Conservation (phyloP, 805 yeast species). For the Yamadazyma takamatsuzukensis region DNA sequence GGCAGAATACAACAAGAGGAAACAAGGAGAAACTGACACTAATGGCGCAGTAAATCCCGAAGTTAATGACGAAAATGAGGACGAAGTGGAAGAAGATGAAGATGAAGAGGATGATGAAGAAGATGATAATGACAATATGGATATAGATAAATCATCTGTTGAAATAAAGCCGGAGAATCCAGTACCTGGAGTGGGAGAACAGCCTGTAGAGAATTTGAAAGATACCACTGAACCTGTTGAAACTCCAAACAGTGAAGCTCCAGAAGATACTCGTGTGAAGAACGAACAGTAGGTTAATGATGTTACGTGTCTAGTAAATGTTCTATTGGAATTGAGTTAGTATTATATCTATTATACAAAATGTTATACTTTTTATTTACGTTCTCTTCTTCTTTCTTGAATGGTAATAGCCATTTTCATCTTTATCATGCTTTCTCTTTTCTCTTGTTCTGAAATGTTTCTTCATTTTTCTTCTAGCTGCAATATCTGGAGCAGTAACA, state of each 20-base stretch:
- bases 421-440: conserved; percentile 70
- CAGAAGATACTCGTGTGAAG: too few relatives aligned
- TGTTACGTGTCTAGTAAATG: too few relatives aligned
- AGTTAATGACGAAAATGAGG: not conserved
- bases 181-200: too few relatives aligned
- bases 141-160: too few relatives aligned
- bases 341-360: too few relatives aligned
- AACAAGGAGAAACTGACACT: conserved; percentile 11
- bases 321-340: too few relatives aligned
- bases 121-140: not conserved
- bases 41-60: conserved; percentile 4
- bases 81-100: conserved; percentile 7
- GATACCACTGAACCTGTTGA: too few relatives aligned
- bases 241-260: too few relatives aligned
- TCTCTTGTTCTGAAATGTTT: conserved; percentile 75
- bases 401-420: conserved; percentile 72
- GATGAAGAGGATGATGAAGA: conserved; percentile 8
- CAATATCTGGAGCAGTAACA: conserved; percentile 71
- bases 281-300: too few relatives aligned
- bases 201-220: too few relatives aligned
- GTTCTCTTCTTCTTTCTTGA: conserved; percentile 57
- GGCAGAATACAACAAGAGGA: conserved; percentile 45
- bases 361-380: too few relatives aligned
- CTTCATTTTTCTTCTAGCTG: conserved; percentile 73
- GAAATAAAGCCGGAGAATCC: too few relatives aligned